phyloP scores from a whole-genome alignment of 2,329 filamentous ascomycete genomes.

The Orbilia oligospora region DNA sequence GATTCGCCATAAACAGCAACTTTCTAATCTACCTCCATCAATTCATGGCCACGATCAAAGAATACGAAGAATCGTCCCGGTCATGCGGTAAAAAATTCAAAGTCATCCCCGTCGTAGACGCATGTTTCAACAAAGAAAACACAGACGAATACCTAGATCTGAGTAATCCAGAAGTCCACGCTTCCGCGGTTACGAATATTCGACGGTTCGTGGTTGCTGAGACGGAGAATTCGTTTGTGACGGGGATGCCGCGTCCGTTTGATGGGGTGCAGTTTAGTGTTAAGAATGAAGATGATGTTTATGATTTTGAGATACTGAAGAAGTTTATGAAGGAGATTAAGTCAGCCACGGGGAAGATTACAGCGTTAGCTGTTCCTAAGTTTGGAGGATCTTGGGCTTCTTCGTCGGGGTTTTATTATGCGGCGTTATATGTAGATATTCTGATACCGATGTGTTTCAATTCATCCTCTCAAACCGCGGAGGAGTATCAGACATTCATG shows the following conservation, averaged over 20 bases:
- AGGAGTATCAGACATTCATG: not conserved
- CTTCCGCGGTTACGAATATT: not conserved
- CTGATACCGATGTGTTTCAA: not conserved
- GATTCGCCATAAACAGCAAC: not conserved
- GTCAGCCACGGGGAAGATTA: not conserved
- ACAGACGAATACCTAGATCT: not conserved
- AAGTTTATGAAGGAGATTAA: not conserved
- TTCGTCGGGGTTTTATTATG: not conserved
- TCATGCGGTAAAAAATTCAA: slow-evolving; percentile 4
- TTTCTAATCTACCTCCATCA: not conserved
- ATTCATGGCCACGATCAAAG: not conserved
- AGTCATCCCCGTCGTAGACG: not conserved
- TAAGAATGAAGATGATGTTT: not conserved
- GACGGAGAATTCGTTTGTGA: not conserved
- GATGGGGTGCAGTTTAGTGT: slow-evolving; percentile 2
- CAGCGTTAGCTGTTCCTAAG: not conserved
- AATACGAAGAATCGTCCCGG: slow-evolving; percentile 1
- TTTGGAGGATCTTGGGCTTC: not conserved
- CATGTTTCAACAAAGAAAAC: not conserved
- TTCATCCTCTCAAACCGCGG: not conserved
- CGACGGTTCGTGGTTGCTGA: not conserved
- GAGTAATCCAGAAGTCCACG: not conserved
- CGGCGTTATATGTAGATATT: not conserved
- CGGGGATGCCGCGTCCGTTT: not conserved
- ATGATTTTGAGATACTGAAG: not conserved